These are phyloP conservation scores for Fraxinus velutina DNA, from an alignment of 305 asterid genomes.

Conservation along the genomic window DNA sequence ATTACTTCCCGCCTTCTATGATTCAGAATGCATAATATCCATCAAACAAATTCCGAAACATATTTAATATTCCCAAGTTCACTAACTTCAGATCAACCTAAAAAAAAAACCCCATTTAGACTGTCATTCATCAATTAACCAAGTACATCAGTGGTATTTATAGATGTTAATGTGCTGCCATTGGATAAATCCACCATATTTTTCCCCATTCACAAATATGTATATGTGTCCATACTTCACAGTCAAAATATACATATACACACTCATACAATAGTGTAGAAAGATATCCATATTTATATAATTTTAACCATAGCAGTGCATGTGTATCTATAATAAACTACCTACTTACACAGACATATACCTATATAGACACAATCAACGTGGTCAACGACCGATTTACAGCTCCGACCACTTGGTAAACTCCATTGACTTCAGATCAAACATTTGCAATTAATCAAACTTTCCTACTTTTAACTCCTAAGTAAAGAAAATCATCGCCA, in stretches of 20 bases:
- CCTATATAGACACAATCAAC: neutral
- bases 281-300: neutral
- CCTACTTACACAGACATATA: neutral
- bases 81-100: slow-evolving; percentile 2
- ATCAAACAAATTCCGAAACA: neutral
- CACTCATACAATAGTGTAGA: neutral
- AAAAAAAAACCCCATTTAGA: neutral
- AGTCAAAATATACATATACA: neutral
- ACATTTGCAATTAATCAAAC: neutral
- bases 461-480: neutral
- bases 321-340: neutral
- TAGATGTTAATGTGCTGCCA: neutral
- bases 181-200: neutral
- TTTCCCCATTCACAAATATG: neutral
- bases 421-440: neutral
- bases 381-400: slow-evolving; percentile 3
- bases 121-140: neutral
- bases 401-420: neutral
- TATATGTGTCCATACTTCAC: neutral
- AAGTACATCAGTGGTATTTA: neutral
- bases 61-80: neutral
- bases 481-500: neutral
- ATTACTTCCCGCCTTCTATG: slow-evolving; percentile 30
- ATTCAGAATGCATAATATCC: neutral
- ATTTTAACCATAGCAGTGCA: neutral